phyloP scores from a whole-genome alignment of 257 asterid genomes.

The Misopates orontium region DNA sequence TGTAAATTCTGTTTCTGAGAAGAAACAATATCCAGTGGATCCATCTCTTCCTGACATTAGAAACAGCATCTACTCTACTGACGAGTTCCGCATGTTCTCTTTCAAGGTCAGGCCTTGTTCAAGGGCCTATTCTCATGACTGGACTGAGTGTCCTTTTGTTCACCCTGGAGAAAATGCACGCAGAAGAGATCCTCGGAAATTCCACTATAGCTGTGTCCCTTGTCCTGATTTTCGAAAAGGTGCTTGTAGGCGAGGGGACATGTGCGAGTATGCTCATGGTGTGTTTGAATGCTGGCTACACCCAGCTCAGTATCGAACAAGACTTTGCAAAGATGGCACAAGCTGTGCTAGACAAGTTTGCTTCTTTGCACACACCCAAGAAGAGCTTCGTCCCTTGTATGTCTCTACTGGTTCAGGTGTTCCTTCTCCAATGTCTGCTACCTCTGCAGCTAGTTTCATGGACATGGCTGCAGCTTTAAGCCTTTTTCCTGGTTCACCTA shows the following conservation, averaged over 20 bases:
- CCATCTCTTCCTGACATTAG: slow-evolving; percentile 93
- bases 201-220: slow-evolving; percentile 93
- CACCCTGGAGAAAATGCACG: slow-evolving; percentile 99
- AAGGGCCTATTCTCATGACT: slow-evolving; percentile 95
- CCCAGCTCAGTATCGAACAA: slow-evolving; percentile 91
- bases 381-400: slow-evolving; percentile 88
- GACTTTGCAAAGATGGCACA: slow-evolving; percentile 88
- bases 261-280: slow-evolving; percentile 98
- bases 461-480: slow-evolving; percentile 77
- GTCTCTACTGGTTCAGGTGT: slow-evolving; percentile 93
- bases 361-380: slow-evolving; percentile 84
- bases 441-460: slow-evolving; percentile 71
- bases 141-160: slow-evolving; percentile 98
- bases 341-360: slow-evolving; percentile 84
- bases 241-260: slow-evolving; percentile 91
- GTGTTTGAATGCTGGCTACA: slow-evolving; percentile 99
- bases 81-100: slow-evolving; percentile 90
- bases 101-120: slow-evolving; percentile 97
- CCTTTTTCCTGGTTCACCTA: slow-evolving; percentile 74
- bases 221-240: slow-evolving; percentile 98
- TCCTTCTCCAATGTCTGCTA: slow-evolving; percentile 83
- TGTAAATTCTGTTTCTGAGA: slow-evolving; percentile 49
- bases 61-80: slow-evolving; percentile 78
- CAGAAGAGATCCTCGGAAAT: slow-evolving; percentile 90
- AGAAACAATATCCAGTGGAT: slow-evolving; percentile 85